Conservation (phyloP, 2,329 filamentous ascomycete species). For the Hirsutella rhossiliensis region DNA sequence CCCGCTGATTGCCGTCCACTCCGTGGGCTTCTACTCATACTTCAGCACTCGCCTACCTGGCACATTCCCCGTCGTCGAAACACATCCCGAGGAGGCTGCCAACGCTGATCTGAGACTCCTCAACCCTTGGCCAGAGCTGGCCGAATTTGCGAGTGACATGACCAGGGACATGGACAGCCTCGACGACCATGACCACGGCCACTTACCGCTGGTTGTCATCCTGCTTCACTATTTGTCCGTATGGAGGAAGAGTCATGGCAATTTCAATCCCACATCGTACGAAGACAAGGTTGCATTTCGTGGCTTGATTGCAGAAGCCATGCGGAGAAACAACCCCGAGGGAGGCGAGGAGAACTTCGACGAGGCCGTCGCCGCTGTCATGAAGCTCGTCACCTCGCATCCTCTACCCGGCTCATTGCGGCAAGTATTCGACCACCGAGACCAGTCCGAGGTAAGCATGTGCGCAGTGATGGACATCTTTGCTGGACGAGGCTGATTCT, state of each 20-base stretch:
- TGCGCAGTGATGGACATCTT: not conserved
- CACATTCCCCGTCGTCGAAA: constrained; percentile 89
- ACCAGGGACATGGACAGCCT: constrained; percentile 58
- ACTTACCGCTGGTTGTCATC: constrained; percentile 77
- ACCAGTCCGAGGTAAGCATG: constrained; percentile 29
- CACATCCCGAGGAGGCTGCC: constrained; percentile 79
- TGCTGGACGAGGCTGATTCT: not conserved
- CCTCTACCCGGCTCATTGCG: constrained; percentile 56
- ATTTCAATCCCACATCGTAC: constrained; percentile 59
- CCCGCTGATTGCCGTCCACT: constrained; percentile 74
- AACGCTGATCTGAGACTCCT: constrained; percentile 77
- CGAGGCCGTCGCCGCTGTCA: constrained; percentile 74
- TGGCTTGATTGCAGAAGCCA: constrained; percentile 51
- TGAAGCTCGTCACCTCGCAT: constrained; percentile 69
- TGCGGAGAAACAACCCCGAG: constrained; percentile 63
- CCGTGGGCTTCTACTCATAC: constrained; percentile 82
- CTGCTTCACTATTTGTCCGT: constrained; percentile 69
- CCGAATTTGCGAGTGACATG: constrained; percentile 52
- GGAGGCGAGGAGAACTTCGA: constrained; percentile 96
- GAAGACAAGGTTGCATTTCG: constrained; percentile 80
- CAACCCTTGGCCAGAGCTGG: constrained; percentile 74
- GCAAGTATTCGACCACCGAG: constrained; percentile 64
- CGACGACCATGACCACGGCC: constrained; percentile 73
- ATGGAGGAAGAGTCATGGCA: constrained; percentile 65
- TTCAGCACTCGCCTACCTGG: constrained; percentile 69